Evolutionary conservation across 139 green algal species (phyloP).

Genomic region (Nannochloris sp.): DNA sequence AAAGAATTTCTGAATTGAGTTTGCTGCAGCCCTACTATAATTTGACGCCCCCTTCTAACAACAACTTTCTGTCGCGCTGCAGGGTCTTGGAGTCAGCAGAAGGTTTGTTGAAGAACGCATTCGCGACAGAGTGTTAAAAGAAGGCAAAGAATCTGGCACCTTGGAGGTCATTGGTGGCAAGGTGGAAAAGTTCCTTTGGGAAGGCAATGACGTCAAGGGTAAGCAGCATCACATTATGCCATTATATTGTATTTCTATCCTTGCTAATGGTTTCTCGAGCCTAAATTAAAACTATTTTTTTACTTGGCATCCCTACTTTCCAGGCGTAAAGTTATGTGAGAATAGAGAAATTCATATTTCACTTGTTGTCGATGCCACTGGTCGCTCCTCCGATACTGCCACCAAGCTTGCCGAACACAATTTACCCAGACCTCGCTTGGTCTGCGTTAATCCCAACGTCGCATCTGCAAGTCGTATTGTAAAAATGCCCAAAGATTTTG

Average conservation of each 20-base stretch:
- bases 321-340: not conserved
- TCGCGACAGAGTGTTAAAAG: not conserved
- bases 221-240: no score
- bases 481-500: not conserved
- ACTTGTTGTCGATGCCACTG: not conserved
- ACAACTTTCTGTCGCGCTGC: not conserved
- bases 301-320: no score
- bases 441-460: constrained; percentile 1
- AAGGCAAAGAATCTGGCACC: not conserved
- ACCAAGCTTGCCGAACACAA: not conserved
- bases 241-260: not conserved
- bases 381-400: not conserved
- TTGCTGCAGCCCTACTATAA: no score
- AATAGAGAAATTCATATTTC: not conserved
- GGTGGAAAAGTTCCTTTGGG: not conserved
- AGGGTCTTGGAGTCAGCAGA: constrained; percentile 6
- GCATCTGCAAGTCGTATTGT: not conserved
- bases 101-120: constrained; percentile 3
- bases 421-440: not conserved
- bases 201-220: not conserved
- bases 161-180: not conserved
- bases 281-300: no score
- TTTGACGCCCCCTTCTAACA: no score
- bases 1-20: not conserved
- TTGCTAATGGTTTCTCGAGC: no score